phyloP scores from a whole-genome alignment of 345 rosid genomes.

The Salix caprea region DNA sequence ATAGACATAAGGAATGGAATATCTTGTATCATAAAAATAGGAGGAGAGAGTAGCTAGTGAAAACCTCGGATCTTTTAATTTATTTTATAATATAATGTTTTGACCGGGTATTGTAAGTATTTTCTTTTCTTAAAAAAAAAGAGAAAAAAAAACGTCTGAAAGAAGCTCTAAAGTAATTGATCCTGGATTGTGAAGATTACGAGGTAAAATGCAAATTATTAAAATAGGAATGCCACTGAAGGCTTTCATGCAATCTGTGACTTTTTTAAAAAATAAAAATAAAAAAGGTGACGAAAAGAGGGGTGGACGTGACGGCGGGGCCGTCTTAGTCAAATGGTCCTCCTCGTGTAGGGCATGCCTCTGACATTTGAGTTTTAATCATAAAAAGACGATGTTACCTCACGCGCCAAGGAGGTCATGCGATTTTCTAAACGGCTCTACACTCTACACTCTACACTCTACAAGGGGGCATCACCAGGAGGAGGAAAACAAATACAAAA shows the following conservation, averaged over 20 bases:
- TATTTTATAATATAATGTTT: no score
- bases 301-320: slow-evolving; percentile 30
- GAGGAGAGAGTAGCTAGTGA: no score
- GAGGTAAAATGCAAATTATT: not conserved
- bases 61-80: no score
- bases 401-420: not conserved
- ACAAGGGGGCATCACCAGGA: not conserved
- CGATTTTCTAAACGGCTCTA: not conserved
- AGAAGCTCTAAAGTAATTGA: not conserved
- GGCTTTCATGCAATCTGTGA: not conserved
- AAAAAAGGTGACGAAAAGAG: not conserved
- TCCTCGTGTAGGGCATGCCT: slow-evolving; percentile 14
- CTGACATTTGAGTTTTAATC: slow-evolving; percentile 7
- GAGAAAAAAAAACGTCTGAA: no score
- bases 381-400: not conserved
- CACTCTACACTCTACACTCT: not conserved
- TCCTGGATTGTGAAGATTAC: not conserved
- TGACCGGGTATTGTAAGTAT: no score
- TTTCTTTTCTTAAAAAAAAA: no score
- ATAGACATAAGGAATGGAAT: no score
- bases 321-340: slow-evolving; percentile 27
- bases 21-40: no score
- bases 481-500: no score
- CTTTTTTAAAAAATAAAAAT: not conserved
- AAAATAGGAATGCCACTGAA: slow-evolving; percentile 34